A percentile compares a stretch with the other conserved stretches of the same genome.
Evolutionary conservation across 2,329 filamentous ascomycete genomes (phyloP).

Genomic region (Trichoderma hamatum): DNA sequence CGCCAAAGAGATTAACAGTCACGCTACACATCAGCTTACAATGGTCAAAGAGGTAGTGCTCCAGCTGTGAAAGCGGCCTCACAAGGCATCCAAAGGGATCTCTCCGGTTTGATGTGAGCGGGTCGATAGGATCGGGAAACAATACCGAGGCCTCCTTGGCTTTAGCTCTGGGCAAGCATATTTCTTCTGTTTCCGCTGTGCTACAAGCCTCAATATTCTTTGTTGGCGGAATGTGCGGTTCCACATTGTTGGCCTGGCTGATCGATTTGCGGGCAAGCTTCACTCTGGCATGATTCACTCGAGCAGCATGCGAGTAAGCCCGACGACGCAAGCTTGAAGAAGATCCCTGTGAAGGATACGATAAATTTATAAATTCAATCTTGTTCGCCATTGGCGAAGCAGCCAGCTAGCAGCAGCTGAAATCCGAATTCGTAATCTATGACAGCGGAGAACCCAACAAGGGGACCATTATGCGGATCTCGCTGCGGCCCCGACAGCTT

Average conservation of each 20-base stretch:
- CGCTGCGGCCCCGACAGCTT: background rate
- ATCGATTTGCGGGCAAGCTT: background rate
- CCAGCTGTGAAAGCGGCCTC: background rate
- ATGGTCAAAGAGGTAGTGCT: conserved; percentile 9
- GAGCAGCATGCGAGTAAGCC: conserved; percentile 11
- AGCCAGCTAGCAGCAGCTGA: background rate
- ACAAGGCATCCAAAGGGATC: conserved; percentile 1
- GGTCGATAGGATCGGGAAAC: background rate
- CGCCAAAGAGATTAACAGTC: background rate
- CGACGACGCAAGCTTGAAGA: background rate
- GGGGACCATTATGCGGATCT: background rate
- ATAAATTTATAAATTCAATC: conserved; percentile 4
- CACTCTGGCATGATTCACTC: conserved; percentile 5
- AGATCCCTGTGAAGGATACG: background rate
- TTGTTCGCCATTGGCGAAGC: background rate
- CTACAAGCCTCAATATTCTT: background rate
- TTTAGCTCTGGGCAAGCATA: background rate
- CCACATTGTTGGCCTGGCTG: background rate
- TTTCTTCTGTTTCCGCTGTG: background rate
- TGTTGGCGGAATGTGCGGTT: background rate
- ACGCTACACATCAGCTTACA: background rate
- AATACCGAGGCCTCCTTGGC: too few species aligned
- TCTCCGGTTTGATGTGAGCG: background rate
- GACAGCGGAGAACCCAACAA: background rate
- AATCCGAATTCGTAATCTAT: background rate